phyloP scores from a whole-genome alignment of 1,139 yeast genomes.

The Yamadazyma dendronema region DNA sequence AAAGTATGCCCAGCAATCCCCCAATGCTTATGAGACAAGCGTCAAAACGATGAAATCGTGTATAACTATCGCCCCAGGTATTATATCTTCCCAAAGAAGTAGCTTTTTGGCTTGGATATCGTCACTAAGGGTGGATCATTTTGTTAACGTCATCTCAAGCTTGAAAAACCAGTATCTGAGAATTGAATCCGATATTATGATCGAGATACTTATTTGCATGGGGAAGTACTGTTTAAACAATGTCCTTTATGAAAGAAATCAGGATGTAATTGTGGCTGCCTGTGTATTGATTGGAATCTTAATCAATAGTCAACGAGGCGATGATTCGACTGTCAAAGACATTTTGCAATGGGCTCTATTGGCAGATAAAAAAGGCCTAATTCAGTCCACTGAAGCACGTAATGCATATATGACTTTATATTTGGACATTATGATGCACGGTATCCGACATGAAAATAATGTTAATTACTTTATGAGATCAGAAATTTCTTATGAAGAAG shows the following conservation, averaged over 20 bases:
- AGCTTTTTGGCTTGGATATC: not conserved
- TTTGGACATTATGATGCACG: no score
- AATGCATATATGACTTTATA: no score
- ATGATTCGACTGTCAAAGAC: conserved; percentile 20
- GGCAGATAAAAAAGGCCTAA: conserved; percentile 28
- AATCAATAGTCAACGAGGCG: conserved; percentile 20
- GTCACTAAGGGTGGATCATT: not conserved
- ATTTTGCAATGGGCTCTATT: conserved; percentile 31
- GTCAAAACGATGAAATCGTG: not conserved
- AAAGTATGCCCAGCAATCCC: not conserved
- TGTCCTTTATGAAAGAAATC: conserved; percentile 29
- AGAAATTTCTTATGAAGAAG: not conserved
- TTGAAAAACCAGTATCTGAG: not conserved
- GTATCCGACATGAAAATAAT: no score
- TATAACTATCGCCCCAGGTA: no score
- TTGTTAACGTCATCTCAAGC: not conserved
- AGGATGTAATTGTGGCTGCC: conserved; percentile 26
- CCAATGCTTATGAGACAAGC: not conserved
- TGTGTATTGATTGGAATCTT: conserved; percentile 22
- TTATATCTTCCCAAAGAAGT: no score
- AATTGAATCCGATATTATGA: not conserved
- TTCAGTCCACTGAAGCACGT: no score
- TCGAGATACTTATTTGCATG: not conserved
- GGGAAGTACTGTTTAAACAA: conserved; percentile 10
- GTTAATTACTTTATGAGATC: not conserved